These are phyloP conservation scores for Solanum aculeatissimum DNA, from an alignment of 305 asterid species.

Conservation along the genomic window DNA sequence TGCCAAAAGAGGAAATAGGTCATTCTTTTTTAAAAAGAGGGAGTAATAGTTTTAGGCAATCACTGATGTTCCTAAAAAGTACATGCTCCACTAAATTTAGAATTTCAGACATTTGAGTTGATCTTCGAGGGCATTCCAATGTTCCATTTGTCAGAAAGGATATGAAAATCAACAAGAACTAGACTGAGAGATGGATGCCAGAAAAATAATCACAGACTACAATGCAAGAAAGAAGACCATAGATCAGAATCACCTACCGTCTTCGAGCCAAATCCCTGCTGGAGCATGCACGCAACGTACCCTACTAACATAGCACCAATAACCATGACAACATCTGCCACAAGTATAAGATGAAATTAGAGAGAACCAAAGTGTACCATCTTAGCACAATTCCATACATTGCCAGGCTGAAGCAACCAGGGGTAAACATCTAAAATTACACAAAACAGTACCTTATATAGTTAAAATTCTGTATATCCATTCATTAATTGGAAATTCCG, in stretches of 20 bases:
- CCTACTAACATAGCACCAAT: constrained; percentile 78
- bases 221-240: neutral
- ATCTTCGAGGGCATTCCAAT: neutral
- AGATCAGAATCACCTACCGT: constrained; percentile 28
- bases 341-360: constrained; percentile 11
- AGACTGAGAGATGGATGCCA: neutral
- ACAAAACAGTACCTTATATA: neutral
- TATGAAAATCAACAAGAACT: neutral
- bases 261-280: constrained; percentile 75
- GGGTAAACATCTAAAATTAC: neutral
- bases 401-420: neutral
- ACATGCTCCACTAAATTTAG: neutral
- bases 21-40: no score
- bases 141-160: neutral
- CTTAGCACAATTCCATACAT: neutral
- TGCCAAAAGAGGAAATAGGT: no score
- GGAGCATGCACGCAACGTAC: constrained; percentile 60
- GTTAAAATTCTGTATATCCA: neutral
- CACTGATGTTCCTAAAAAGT: neutral
- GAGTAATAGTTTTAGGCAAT: neutral
- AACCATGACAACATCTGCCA: constrained; percentile 84
- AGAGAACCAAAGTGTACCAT: neutral
- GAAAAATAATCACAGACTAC: neutral
- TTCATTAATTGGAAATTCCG: neutral
- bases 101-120: neutral